Conservation (phyloP, 2,329 filamentous ascomycete species). For the Xylariaceae sp. region DNA sequence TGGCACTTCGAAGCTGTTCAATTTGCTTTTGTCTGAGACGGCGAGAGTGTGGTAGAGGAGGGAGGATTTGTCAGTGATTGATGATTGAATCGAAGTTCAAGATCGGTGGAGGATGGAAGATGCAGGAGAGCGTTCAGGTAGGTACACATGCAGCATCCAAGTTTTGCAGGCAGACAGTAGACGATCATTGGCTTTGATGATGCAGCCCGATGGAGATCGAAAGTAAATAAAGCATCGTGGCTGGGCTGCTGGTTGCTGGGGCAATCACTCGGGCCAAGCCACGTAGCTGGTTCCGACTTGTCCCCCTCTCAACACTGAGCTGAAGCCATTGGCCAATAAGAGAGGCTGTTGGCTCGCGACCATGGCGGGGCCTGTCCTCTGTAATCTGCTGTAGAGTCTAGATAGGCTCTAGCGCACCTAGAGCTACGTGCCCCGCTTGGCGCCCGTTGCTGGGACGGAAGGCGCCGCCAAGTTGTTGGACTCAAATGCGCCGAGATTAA, state of each 20-base stretch:
- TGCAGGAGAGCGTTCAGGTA: slow-evolving; percentile 11
- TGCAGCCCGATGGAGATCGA: slow-evolving; percentile 9
- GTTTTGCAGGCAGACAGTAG: slow-evolving; percentile 14
- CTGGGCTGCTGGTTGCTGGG: slow-evolving; percentile 26
- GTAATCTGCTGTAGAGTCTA: no score
- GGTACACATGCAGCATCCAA: slow-evolving; percentile 22
- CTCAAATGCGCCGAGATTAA: no score
- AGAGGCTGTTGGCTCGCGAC: background rate
- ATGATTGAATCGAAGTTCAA: slow-evolving; percentile 14
- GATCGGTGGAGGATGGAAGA: slow-evolving; percentile 1
- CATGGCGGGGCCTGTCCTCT: background rate
- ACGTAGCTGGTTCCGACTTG: no score
- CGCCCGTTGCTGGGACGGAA: no score
- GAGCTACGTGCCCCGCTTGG: no score
- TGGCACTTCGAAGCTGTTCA: slow-evolving; percentile 14
- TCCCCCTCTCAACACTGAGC: no score
- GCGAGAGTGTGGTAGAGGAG: slow-evolving; percentile 21
- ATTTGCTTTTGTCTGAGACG: background rate
- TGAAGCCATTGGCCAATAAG: background rate
- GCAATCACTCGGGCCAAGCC: slow-evolving; percentile 20
- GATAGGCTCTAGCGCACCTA: no score
- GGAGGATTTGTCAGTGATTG: slow-evolving; percentile 8
- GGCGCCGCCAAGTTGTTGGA: no score
- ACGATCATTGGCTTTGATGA: no score
- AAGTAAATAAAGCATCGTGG: slow-evolving; percentile 31